A percentile compares a stretch with the other conserved stretches of the same genome.
phyloP scores from a whole-genome alignment of 2,329 filamentous ascomycete species.

The Paradendryphiella salina region DNA sequence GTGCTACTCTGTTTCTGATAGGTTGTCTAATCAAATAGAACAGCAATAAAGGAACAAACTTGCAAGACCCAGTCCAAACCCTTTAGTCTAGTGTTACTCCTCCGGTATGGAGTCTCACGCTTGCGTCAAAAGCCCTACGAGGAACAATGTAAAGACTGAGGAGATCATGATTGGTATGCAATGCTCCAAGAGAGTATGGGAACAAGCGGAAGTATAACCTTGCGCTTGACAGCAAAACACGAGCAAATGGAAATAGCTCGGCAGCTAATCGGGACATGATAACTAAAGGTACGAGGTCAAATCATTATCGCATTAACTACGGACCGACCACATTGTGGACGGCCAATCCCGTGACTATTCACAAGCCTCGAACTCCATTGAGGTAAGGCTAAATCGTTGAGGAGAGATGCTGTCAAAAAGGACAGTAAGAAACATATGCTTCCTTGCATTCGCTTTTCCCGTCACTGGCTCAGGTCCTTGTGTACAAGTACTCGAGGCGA shows the following conservation, averaged over 20 bases:
- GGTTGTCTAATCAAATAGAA: too few relatives aligned
- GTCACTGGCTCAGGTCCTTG: constrained; percentile 3
- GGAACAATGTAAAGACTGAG: not conserved
- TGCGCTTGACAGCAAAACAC: not conserved
- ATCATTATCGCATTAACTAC: constrained; percentile 18
- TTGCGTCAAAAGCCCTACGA: constrained; percentile 2
- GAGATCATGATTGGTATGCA: not conserved
- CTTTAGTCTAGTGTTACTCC: constrained; percentile 13
- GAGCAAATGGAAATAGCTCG: constrained; percentile 1
- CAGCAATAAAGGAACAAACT: constrained; percentile 2
- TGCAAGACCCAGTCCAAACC: constrained; percentile 33
- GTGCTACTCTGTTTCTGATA: too few relatives aligned
- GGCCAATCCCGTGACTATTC: constrained; percentile 8
- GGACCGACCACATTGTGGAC: constrained; percentile 4
- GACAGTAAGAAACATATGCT: constrained; percentile 8
- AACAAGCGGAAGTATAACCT: too few relatives aligned
- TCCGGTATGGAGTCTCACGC: not conserved
- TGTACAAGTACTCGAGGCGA: constrained; percentile 4
- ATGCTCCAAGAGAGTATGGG: not conserved
- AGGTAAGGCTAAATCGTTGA: constrained; percentile 10
- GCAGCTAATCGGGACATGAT: constrained; percentile 3
- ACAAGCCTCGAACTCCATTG: constrained; percentile 19
- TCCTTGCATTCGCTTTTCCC: constrained; percentile 10
- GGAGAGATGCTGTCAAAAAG: constrained; percentile 7
- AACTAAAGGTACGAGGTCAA: constrained; percentile 1